Evolutionary conservation across 352 stramenopile genomes (phyloP).

Genomic region (Thalassiosira livingstoniorum): DNA sequence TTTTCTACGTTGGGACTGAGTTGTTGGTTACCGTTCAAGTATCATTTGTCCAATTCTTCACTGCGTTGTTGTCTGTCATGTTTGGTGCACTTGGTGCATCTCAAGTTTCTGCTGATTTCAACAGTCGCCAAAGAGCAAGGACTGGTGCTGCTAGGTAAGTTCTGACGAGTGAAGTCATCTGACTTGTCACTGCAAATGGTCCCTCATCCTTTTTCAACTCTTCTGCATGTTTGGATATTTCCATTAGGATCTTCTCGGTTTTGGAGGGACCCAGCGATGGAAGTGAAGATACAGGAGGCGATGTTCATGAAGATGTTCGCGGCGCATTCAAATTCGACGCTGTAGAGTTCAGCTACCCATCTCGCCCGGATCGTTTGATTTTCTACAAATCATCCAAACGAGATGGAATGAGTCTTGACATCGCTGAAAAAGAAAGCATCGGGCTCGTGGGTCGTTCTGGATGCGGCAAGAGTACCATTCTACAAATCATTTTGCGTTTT

Average conservation of each 20-base stretch:
- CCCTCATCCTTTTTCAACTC: too few species aligned
- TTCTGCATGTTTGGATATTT: too few species aligned
- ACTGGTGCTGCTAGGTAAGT: slow-evolving; percentile 38
- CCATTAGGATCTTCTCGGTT: slow-evolving; percentile 40
- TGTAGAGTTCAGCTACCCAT: slow-evolving; percentile 30
- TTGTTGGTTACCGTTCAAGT: slow-evolving; percentile 36
- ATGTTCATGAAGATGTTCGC: background rate
- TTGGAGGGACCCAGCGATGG: slow-evolving; percentile 53
- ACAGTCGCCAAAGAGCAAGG: slow-evolving; percentile 39
- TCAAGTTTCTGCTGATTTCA: slow-evolving; percentile 62
- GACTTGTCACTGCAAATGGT: too few species aligned
- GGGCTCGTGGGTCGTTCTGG: slow-evolving; percentile 58
- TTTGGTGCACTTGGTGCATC: slow-evolving; percentile 55
- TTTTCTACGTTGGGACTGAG: slow-evolving; percentile 52
- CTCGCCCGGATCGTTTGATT: slow-evolving; percentile 34
- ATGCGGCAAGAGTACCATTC: slow-evolving; percentile 27
- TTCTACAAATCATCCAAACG: slow-evolving; percentile 38
- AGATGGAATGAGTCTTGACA: slow-evolving; percentile 41
- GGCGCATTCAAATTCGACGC: too few species aligned
- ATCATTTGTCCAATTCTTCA: slow-evolving; percentile 47
- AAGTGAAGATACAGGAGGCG: slow-evolving; percentile 25
- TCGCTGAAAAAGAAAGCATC: slow-evolving; percentile 48
- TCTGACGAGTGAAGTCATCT: too few species aligned
- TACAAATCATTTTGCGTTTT: slow-evolving; percentile 86
- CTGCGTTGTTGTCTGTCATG: slow-evolving; percentile 52